Evolutionary conservation across 768 basidiomycete species (phyloP), one percentile per base, ranked within the genome.

Genomic region (Tubosaeta sp.): DNA sequence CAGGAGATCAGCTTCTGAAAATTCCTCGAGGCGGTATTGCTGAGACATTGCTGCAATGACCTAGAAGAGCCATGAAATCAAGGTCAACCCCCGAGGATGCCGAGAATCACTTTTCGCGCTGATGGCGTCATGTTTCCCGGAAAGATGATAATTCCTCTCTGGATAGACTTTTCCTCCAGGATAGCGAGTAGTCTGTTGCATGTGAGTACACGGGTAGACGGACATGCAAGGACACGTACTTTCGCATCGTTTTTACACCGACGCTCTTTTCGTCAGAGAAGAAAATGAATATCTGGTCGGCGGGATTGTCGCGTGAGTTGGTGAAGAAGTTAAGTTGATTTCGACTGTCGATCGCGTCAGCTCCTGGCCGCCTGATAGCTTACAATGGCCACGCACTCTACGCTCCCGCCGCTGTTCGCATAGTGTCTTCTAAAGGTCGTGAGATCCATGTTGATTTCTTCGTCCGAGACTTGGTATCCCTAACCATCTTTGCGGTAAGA

Each of bases 201-300:
- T n/a, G 48, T 66, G 34, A 65, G 59, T 37, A 27, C 13, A 17
- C 13, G 50, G 25, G 56, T 13, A 16, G 29, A 26, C 45, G 8
- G 25, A n/a, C 27, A 34, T 22, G 38, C 16, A 33, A 51, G 45
- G 29, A 29, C 46, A 29, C 87, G 50, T 68, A 97, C 95, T 93
- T 95, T 74, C 94, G 78, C 92, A 98, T 97, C 4, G 94, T 92
- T 71, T 97, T 95, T 41, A 98, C 93, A 53, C 94, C 91, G 7
- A 98, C 97, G 63, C 91, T 92, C 69, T 76, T 82, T 71, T 98
- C 97, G 43, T 95, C 93, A n/a, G 92, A 85, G 72, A 95, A 99
- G 69, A 90, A 97, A 17, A 98, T 76, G 61, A 91, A 98, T 62
- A 99, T 91, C 69, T 90, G 87, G 61, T 93, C 86, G 9, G 72